A percentile compares a stretch with the other conserved stretches of the same genome.
These are phyloP conservation scores for Glycyrrhiza uralensis DNA, from an alignment of 306 rosid genomes.

Conservation along the genomic window DNA sequence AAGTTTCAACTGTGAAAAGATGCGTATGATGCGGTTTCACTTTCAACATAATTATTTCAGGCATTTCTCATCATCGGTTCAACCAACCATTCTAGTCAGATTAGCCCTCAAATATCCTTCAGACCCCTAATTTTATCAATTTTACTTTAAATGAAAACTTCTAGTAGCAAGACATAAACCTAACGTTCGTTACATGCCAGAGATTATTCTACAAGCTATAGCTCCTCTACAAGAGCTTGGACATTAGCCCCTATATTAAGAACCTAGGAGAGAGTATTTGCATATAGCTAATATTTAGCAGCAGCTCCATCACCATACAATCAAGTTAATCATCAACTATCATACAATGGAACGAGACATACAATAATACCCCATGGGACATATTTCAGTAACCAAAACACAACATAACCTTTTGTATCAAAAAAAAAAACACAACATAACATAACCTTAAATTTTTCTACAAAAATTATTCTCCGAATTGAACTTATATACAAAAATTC, in stretches of 20 bases:
- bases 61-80: background rate
- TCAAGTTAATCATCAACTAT: background rate
- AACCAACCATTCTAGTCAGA: background rate
- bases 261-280: background rate
- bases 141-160: background rate
- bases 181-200: background rate
- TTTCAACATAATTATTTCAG: background rate
- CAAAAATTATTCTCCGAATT: no score
- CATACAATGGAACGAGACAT: background rate
- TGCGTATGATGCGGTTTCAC: background rate
- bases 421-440: no score
- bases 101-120: background rate
- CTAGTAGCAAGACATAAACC: background rate
- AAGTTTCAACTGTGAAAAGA: background rate
- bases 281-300: background rate
- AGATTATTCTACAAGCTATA: background rate
- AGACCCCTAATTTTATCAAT: background rate
- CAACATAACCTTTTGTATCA: no score
- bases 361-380: background rate
- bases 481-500: no score
- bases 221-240: background rate
- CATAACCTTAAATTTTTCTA: no score
- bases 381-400: no score
- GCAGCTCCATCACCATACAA: background rate
- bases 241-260: background rate